A percentile compares a stretch with the other conserved stretches of the same genome.
Conservation (phyloP, 495 filamentous ascomycete genomes). For the Talaromyces nanjingensis region DNA sequence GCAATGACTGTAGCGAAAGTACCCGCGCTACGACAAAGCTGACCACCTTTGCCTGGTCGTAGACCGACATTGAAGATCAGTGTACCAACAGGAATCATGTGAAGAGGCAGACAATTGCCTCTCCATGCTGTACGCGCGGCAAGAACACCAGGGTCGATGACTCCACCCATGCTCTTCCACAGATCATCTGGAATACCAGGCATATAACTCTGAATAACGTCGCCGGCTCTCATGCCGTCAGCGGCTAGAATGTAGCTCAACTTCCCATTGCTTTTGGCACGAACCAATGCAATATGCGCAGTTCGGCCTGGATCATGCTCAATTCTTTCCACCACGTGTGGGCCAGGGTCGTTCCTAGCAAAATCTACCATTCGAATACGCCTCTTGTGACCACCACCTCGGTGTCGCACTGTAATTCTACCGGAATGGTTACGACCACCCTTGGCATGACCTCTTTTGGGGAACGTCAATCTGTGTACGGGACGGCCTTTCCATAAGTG, state of each 20-base stretch:
- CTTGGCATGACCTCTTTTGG: slow-evolving; percentile 84
- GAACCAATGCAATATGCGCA: slow-evolving; percentile 83
- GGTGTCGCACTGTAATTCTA: slow-evolving; percentile 78
- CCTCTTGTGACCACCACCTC: slow-evolving; percentile 83
- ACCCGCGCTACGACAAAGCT: slow-evolving; percentile 90
- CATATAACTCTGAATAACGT: slow-evolving; percentile 85
- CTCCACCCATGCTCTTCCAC: slow-evolving; percentile 82
- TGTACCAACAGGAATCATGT: slow-evolving; percentile 89
- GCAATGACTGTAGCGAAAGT: slow-evolving; percentile 82
- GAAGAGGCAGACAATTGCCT: slow-evolving; percentile 89
- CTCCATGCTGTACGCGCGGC: slow-evolving; percentile 89
- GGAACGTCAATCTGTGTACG: slow-evolving; percentile 71
- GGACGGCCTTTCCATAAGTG: slow-evolving; percentile 93
- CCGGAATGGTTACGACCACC: slow-evolving; percentile 89
- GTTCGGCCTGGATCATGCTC: slow-evolving; percentile 92
- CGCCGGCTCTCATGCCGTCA: slow-evolving; percentile 87
- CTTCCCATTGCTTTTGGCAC: slow-evolving; percentile 49
- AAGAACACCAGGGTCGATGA: slow-evolving; percentile 86
- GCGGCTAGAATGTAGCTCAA: slow-evolving; percentile 84
- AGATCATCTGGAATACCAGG: slow-evolving; percentile 78
- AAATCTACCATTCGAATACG: slow-evolving; percentile 91
- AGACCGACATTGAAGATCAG: slow-evolving; percentile 88
- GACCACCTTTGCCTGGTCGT: slow-evolving; percentile 59
- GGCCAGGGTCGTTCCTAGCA: slow-evolving; percentile 62
- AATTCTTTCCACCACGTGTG: slow-evolving; percentile 84